Conservation (phyloP, 2,329 filamentous ascomycete genomes). For the Paraphaeosphaeria sporulosa region DNA sequence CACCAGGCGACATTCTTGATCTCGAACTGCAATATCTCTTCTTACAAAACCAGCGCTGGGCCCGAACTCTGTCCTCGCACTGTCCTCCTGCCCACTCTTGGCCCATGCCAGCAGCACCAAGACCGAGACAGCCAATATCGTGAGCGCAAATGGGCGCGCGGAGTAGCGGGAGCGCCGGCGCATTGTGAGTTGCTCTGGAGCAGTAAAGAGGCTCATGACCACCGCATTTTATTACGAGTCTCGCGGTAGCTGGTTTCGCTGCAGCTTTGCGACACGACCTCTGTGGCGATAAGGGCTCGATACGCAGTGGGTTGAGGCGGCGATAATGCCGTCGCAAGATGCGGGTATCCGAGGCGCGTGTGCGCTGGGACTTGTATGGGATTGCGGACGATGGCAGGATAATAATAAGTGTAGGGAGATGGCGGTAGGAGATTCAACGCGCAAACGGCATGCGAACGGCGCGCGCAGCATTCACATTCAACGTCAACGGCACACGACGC, state of each 20-base stretch:
- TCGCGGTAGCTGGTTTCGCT: background rate
- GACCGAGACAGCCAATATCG: conserved; percentile 38
- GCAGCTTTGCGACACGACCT: background rate
- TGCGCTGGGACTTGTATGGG: background rate
- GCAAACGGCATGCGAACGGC: conserved; percentile 5
- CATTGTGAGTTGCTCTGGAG: conserved; percentile 29
- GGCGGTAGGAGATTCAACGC: conserved; percentile 2
- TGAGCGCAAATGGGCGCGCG: conserved; percentile 48
- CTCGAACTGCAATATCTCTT: conserved; percentile 33
- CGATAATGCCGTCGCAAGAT: conserved; percentile 2
- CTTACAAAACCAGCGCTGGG: conserved; percentile 17
- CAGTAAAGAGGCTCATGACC: conserved; percentile 34
- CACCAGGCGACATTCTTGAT: conserved; percentile 74
- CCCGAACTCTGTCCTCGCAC: background rate
- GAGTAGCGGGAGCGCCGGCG: conserved; percentile 44
- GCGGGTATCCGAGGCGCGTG: background rate
- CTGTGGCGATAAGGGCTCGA: background rate
- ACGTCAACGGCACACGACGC: background rate
- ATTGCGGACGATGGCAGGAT: background rate
- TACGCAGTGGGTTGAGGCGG: background rate
- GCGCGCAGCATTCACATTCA: background rate
- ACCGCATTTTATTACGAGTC: conserved; percentile 1
- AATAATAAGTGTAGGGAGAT: conserved; percentile 10
- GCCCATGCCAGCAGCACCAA: conserved; percentile 40
- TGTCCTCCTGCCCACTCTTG: conserved; percentile 21